Evolutionary conservation across 2,329 filamentous ascomycete genomes (phyloP), one percentile per base, ranked within the genome.

Genomic region (Catunica adiposa): DNA sequence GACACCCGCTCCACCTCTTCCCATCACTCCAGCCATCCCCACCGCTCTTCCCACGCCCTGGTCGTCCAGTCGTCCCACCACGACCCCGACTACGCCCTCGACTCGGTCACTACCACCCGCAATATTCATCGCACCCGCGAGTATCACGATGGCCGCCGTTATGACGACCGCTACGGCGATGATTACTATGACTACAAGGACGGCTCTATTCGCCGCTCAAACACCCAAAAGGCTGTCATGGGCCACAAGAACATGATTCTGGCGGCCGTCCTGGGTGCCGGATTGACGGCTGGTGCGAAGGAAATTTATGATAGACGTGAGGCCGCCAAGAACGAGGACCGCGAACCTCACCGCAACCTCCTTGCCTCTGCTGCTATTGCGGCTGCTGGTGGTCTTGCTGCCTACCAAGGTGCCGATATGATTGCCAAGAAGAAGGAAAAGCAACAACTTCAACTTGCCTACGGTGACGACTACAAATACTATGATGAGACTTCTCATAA

Each of bases 211-310:
- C 73, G 75, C 61, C 81, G 86, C 57, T 70, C 73, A 59, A 69
- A 70, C 60, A 71, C 71, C 9, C 58, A 57, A 26, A 59, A 75
- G 61, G 71, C 77, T 61, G 71, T 75, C 58, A 68, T 82, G 58
- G 74, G 74, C 59, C 78, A 81, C 67, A 77, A 83, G 62, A 75
- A 83, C 61, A 82, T 82, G 67, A 80, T 83, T 60, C 73, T 82
- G 50, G 80, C 80, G 22, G 80, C 78, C n/a, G 73, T 83, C 34
- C 76, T 78, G 37, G 80, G 80, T 44, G 80, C 80, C 54, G 77
- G 80, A 31, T 67, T 83, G 22, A 77, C 78, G n/a, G 77, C 79
- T 8, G 80, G 79, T 53, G 78, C 78, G 53, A 83, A 84, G 67
- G 80, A 84, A 64, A 66, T 83, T 3, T 83, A 75, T 64, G 80